Percentiles rank a stretch among this genome's conserved stretches.
Conservation (phyloP, 2,329 filamentous ascomycete genomes). For the Geoglossum cookeanum region DNA sequence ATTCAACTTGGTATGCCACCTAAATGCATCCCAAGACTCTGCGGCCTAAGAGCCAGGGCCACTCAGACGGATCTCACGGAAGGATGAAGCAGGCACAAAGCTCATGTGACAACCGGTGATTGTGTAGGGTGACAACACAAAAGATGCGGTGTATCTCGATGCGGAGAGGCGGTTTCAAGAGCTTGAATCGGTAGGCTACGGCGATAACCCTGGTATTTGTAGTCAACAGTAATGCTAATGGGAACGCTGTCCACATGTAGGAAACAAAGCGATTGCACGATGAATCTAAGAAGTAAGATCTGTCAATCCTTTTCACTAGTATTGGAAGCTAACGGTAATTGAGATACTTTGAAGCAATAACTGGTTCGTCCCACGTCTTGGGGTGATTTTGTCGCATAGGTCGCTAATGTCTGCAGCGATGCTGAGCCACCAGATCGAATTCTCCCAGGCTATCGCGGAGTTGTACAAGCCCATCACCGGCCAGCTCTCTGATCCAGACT, state of each 20-base stretch:
- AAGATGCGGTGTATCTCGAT: conserved; percentile 87
- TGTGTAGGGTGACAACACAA: conserved; percentile 60
- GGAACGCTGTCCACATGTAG: conserved; percentile 7
- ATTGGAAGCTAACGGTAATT: neutral
- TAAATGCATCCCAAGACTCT: neutral
- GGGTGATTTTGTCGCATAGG: neutral
- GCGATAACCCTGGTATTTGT: neutral
- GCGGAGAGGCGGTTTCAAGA: conserved; percentile 87
- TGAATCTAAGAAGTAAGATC: conserved; percentile 61
- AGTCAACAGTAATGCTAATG: conserved; percentile 7
- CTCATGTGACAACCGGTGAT: neutral
- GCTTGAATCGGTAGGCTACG: conserved; percentile 42
- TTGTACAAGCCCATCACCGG: conserved; percentile 98
- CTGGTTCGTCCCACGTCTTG: conserved; percentile 33
- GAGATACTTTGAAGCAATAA: conserved; percentile 85
- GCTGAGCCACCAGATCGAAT: conserved; percentile 93
- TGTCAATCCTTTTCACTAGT: neutral
- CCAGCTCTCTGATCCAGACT: conserved; percentile 80
- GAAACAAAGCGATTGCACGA: conserved; percentile 96
- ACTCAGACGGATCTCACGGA: neutral
- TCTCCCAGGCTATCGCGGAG: conserved; percentile 87
- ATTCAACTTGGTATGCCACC: conserved; percentile 56
- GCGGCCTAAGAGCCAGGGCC: neutral
- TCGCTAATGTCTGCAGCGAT: conserved; percentile 37
- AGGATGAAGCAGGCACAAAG: neutral